Percentiles rank a stretch among this genome's conserved stretches.
Conservation (phyloP, 371 early-diverging fungal genomes). For the Mucor velutinosus region DNA sequence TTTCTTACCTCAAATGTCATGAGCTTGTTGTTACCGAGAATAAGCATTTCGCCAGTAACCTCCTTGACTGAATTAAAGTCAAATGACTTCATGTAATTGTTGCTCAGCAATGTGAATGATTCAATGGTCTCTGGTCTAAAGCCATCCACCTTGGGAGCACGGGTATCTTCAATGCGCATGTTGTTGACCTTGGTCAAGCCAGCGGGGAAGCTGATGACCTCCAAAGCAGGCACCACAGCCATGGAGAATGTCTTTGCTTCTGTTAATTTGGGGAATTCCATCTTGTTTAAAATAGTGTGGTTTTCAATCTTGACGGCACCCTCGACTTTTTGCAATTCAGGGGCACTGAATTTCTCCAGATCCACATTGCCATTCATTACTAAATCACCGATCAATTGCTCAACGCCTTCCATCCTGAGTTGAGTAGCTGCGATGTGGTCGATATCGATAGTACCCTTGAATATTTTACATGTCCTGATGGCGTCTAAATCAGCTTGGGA, state of each 20-base stretch:
- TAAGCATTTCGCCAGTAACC: slow-evolving; percentile 38
- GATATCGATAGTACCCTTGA: slow-evolving; percentile 52
- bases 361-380: slow-evolving; percentile 40
- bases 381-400: slow-evolving; percentile 47
- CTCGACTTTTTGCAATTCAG: slow-evolving; percentile 45
- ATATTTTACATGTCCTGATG: slow-evolving; percentile 45
- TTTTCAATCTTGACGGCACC: slow-evolving; percentile 50
- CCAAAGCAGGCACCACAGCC: slow-evolving; percentile 47
- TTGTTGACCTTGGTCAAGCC: slow-evolving; percentile 41
- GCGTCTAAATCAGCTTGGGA: slow-evolving; percentile 52
- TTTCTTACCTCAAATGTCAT: slow-evolving; percentile 35
- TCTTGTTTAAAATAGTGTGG: slow-evolving; percentile 41
- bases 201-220: slow-evolving; percentile 46
- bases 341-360: slow-evolving; percentile 41
- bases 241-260: slow-evolving; percentile 40
- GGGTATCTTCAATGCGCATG: slow-evolving; percentile 48
- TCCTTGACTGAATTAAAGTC: slow-evolving; percentile 46
- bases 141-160: slow-evolving; percentile 48
- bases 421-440: slow-evolving; percentile 18
- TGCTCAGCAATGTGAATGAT: slow-evolving; percentile 47
- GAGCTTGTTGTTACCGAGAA: slow-evolving; percentile 45
- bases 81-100: slow-evolving; percentile 51
- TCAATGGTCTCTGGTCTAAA: slow-evolving; percentile 36
- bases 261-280: slow-evolving; percentile 46
- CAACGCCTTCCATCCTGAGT: slow-evolving; percentile 41